A percentile compares a stretch with the other conserved stretches of the same genome.
phyloP scores from a whole-genome alignment of 805 yeast species.

The Monosporozyma yasuniensis region DNA sequence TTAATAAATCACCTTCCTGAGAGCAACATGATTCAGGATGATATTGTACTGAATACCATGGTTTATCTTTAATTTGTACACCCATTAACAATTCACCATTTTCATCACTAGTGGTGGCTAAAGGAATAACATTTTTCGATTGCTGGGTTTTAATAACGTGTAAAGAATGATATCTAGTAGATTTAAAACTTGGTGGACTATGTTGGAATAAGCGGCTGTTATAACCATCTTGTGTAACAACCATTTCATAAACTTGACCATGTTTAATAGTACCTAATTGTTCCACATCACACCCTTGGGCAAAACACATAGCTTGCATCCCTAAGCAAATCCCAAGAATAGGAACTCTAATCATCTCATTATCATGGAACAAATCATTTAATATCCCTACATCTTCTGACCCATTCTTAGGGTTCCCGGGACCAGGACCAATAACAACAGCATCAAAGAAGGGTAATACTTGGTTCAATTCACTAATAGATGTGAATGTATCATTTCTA shows the following conservation, averaged over 20 bases:
- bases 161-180: constrained; percentile 87
- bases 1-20: constrained; percentile 46
- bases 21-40: constrained; percentile 96
- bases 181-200: constrained; percentile 40
- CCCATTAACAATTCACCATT: constrained; percentile 64
- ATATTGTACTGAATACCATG: constrained; percentile 90
- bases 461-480: constrained; percentile 30
- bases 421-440: constrained; percentile 91
- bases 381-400: constrained; percentile 63
- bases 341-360: constrained; percentile 37
- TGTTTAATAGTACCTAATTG: constrained; percentile 59
- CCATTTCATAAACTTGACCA: constrained; percentile 67
- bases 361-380: constrained; percentile 41
- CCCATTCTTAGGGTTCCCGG: constrained; percentile 70
- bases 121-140: constrained; percentile 36
- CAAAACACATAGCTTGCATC: constrained; percentile 69
- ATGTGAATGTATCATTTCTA: constrained; percentile 31
- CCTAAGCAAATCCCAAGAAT: constrained; percentile 90
- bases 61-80: constrained; percentile 47
- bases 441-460: constrained; percentile 55
- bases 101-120: constrained; percentile 50
- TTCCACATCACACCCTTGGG: constrained; percentile 47
- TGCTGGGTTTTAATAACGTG: constrained; percentile 37
- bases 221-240: constrained; percentile 7
- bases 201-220: constrained; percentile 33